Conservation (phyloP, 345 rosid genomes). For the Populus euphratica region DNA sequence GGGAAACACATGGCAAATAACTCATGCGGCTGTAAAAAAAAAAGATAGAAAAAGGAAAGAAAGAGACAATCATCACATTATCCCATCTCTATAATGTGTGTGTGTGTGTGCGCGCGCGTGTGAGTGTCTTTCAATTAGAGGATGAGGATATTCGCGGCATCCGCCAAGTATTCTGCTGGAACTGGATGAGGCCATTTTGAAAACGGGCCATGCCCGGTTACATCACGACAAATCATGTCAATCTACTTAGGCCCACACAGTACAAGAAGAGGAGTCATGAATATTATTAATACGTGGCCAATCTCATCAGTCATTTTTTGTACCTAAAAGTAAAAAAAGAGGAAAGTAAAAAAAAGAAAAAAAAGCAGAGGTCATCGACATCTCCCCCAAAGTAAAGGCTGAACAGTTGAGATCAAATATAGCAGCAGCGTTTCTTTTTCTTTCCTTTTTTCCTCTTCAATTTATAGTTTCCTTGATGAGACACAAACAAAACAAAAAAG, state of each 20-base stretch:
- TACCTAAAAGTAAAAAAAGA: background rate
- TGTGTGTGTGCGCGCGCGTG: no score
- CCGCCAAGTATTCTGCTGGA: background rate
- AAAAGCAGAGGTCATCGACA: background rate
- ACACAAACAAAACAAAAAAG: background rate
- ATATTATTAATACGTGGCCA: no score
- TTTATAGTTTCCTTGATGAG: background rate
- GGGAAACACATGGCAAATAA: background rate
- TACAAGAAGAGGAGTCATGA: no score
- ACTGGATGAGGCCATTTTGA: background rate
- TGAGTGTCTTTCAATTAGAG: background rate
- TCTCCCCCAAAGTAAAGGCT: background rate
- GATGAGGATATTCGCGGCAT: background rate
- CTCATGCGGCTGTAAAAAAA: background rate
- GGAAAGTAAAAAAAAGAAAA: background rate
- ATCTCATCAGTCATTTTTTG: no score
- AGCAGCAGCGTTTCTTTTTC: background rate
- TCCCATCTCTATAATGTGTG: no score
- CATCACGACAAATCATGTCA: background rate
- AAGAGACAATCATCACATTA: background rate
- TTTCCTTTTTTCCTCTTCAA: no score
- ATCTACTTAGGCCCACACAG: background rate
- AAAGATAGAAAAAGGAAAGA: no score
- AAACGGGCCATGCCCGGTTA: background rate
- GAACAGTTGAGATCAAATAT: background rate